phyloP scores from a whole-genome alignment of 2,329 filamentous ascomycete species.

The Saccharata proteae region DNA sequence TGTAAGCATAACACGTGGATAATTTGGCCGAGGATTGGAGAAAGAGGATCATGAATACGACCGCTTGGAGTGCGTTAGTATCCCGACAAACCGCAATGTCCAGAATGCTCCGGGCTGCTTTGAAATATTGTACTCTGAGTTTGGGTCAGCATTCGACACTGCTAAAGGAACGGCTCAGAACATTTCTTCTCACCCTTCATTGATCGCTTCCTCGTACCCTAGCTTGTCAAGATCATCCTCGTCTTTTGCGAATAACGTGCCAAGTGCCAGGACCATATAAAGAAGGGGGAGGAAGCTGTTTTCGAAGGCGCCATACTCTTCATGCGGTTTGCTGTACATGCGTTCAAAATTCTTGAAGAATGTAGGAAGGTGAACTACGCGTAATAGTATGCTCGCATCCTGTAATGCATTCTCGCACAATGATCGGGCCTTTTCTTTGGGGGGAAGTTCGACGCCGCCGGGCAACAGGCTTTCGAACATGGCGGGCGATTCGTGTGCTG shows the following conservation, averaged over 20 bases:
- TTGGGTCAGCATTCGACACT: constrained; percentile 1
- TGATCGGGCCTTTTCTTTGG: constrained; percentile 42
- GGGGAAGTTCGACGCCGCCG: constrained; percentile 49
- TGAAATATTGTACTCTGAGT: constrained; percentile 36
- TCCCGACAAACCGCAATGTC: constrained; percentile 43
- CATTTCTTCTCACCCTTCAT: constrained; percentile 28
- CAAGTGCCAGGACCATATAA: constrained; percentile 36
- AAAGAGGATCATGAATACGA: constrained; percentile 43
- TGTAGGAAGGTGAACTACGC: constrained; percentile 68
- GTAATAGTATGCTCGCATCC: constrained; percentile 50
- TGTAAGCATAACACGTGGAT: constrained; percentile 41
- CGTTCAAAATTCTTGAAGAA: constrained; percentile 69
- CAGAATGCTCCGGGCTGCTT: constrained; percentile 34
- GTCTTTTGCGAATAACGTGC: constrained; percentile 33
- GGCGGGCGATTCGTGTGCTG: constrained; percentile 51
- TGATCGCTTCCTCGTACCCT: constrained; percentile 34
- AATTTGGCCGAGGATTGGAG: constrained; percentile 40
- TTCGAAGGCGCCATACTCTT: constrained; percentile 33
- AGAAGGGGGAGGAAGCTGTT: constrained; percentile 36
- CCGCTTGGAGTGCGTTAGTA: constrained; percentile 37
- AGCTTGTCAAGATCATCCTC: constrained; percentile 25
- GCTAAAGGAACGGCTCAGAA: neutral
- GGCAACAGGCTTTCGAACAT: constrained; percentile 24
- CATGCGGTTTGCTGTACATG: constrained; percentile 56
- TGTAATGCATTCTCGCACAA: constrained; percentile 49